Base-by-base conservation (phyloP, 169 alveolate genomes). In the Cryptosporidium xiaoi region DNA sequence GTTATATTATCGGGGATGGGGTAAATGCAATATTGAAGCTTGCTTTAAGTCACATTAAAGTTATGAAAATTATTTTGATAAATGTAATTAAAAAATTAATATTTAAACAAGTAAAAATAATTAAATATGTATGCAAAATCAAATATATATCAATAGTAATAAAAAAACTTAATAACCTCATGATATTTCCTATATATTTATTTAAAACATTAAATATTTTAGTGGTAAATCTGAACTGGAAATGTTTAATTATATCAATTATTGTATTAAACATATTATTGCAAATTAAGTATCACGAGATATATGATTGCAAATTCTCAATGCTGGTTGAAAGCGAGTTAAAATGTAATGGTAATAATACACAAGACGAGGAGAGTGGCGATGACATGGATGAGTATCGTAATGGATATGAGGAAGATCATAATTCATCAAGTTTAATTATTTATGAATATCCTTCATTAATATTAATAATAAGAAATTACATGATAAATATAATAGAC, bases 381-480 rank as follows among this genome's bases (percentile, higher is more conserved):
- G 71, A 44, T 12, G 6, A 10, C 24, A 24, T 5, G 3, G 46
- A 69, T 13, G 83, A 69, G n/a, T n/a, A 31, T 44, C 62, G 46
- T 66, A 15, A 44, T 16, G 77, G 36, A 13, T 12, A 31, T 65
- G 16, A 20, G 2, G 31, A 66, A 24, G 34, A 40, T 20, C 36
- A 24, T 7, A 46, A 66, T 27, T 29, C 60, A 12, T 20, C 12
- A 5, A 34, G 8, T n/a, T 46, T 77, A 10, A n/a, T 77, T 1
- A 34, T 60, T 24, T 46, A 44, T 29, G 71, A 77, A 31, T 77
- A 77, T 36, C 87, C 87, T 27, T 77, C 87, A 24, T 66, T 77
- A 6, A 56, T 46, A 16, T 5, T 46, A 16, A 27, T 50, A 60
- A 20, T 34, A 29, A 56, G 87, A n/a, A 56, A 27, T 13, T 20